These are phyloP conservation scores for Fistulifera pelliculosa DNA, from an alignment of 108 stramenopile genomes.

Conservation along the genomic window DNA sequence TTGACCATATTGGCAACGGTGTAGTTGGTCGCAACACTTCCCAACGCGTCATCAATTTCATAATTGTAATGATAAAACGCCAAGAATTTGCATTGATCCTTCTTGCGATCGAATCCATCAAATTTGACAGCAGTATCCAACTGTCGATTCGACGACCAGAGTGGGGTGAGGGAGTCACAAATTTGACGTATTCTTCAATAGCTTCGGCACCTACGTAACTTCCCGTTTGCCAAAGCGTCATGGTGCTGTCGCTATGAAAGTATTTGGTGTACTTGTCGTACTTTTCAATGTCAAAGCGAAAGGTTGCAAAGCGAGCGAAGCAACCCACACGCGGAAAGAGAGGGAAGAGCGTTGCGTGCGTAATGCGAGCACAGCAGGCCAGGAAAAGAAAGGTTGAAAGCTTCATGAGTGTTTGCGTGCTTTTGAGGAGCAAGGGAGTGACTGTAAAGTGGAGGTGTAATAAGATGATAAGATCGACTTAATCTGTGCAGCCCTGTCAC, in stretches of 20 bases:
- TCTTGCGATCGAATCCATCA: background rate
- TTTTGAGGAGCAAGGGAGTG: too few species aligned
- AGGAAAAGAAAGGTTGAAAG: too few species aligned
- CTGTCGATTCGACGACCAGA: background rate
- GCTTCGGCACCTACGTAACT: background rate
- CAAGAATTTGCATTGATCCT: background rate
- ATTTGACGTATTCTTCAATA: background rate
- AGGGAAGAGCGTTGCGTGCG: too few species aligned
- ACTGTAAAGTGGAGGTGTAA: too few species aligned
- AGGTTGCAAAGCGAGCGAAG: background rate
- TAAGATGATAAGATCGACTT: too few species aligned
- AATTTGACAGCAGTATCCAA: background rate
- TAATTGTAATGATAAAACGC: background rate
- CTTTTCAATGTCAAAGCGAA: background rate
- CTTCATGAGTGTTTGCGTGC: too few species aligned
- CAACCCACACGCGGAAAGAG: too few species aligned
- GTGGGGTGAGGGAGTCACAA: background rate
- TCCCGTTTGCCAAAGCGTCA: background rate
- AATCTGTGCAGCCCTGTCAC: too few species aligned
- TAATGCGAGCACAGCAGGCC: too few species aligned
- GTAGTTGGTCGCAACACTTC: background rate
- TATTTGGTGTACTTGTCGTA: background rate
- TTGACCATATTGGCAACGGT: background rate
- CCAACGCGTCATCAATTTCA: background rate
- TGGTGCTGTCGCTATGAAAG: slow-evolving; percentile 11